These are phyloP conservation scores for Cladosporium sp. DNA, from an alignment of 2,329 filamentous ascomycete species.

Conservation along the genomic window DNA sequence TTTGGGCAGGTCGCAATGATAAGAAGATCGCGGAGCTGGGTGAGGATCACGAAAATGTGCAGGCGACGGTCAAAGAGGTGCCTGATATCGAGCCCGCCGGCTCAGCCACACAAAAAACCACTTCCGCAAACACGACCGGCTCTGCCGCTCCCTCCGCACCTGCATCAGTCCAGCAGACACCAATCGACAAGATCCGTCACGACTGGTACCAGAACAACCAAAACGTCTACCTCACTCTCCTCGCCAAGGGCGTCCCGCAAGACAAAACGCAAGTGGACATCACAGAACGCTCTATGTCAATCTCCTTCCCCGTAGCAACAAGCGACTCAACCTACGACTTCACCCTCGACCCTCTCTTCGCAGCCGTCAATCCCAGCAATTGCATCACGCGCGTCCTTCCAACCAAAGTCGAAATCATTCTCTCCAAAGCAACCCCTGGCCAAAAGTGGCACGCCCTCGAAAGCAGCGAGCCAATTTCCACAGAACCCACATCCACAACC, in stretches of 20 bases:
- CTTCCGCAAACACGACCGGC: slow-evolving; percentile 32
- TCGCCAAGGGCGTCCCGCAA: slow-evolving; percentile 59
- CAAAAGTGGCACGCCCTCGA: slow-evolving; percentile 65
- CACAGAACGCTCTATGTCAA: slow-evolving; percentile 42
- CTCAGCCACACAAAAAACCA: slow-evolving; percentile 24
- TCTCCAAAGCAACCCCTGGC: slow-evolving; percentile 62
- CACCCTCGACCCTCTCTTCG: slow-evolving; percentile 62
- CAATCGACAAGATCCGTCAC: slow-evolving; percentile 57
- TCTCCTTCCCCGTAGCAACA: slow-evolving; percentile 53
- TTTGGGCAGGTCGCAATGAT: slow-evolving; percentile 56
- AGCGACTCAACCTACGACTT: slow-evolving; percentile 55
- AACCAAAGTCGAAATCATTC: slow-evolving; percentile 73
- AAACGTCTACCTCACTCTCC: slow-evolving; percentile 59
- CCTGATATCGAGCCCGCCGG: slow-evolving; percentile 38
- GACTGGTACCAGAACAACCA: slow-evolving; percentile 64
- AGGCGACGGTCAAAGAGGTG: slow-evolving; percentile 46
- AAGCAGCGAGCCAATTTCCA: slow-evolving; percentile 31
- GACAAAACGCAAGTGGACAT: slow-evolving; percentile 52
- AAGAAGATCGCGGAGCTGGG: slow-evolving; percentile 47
- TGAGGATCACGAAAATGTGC: slow-evolving; percentile 45
- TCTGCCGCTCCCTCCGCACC: slow-evolving; percentile 20
- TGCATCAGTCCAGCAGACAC: slow-evolving; percentile 34
- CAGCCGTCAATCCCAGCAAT: slow-evolving; percentile 55
- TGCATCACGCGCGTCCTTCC: slow-evolving; percentile 63
- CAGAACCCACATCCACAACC: slow-evolving; percentile 14